phyloP scores from a whole-genome alignment of 371 early-diverging fungal species.

The Chytridium lagenaria region DNA sequence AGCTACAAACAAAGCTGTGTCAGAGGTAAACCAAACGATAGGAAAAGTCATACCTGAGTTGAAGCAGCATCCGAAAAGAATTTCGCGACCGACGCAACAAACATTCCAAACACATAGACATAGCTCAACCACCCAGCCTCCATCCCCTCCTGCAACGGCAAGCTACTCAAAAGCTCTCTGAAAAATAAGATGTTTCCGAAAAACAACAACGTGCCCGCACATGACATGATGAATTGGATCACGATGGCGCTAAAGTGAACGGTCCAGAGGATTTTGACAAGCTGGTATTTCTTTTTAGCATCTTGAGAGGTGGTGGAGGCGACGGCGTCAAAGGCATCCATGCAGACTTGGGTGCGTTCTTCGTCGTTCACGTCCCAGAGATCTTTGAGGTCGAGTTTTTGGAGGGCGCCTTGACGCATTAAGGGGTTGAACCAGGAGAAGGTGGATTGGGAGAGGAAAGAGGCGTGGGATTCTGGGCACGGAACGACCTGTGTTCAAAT shows the following conservation, averaged over 20 bases:
- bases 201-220: slow-evolving; percentile 28
- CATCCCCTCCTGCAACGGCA: slow-evolving; percentile 21
- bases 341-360: slow-evolving; percentile 19
- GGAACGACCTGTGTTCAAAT: slow-evolving; percentile 3
- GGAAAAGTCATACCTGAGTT: background rate
- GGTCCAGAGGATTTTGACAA: slow-evolving; percentile 28
- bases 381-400: slow-evolving; percentile 63
- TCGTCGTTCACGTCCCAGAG: slow-evolving; percentile 30
- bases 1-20: slow-evolving; percentile 5
- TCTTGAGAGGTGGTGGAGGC: background rate
- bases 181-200: slow-evolving; percentile 47
- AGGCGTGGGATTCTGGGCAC: slow-evolving; percentile 53
- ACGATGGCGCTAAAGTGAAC: slow-evolving; percentile 10
- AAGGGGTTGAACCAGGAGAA: slow-evolving; percentile 81
- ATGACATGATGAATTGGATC: slow-evolving; percentile 23
- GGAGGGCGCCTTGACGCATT: slow-evolving; percentile 63
- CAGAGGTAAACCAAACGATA: background rate
- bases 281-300: background rate
- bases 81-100: slow-evolving; percentile 25
- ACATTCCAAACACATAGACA: slow-evolving; percentile 42
- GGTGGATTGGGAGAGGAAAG: slow-evolving; percentile 63
- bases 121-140: slow-evolving; percentile 37
- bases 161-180: slow-evolving; percentile 36
- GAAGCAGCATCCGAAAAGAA: slow-evolving; percentile 40
- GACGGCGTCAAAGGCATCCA: background rate